phyloP scores from a whole-genome alignment of 1,284 basidiomycete species.

The Earliella scabrosa region DNA sequence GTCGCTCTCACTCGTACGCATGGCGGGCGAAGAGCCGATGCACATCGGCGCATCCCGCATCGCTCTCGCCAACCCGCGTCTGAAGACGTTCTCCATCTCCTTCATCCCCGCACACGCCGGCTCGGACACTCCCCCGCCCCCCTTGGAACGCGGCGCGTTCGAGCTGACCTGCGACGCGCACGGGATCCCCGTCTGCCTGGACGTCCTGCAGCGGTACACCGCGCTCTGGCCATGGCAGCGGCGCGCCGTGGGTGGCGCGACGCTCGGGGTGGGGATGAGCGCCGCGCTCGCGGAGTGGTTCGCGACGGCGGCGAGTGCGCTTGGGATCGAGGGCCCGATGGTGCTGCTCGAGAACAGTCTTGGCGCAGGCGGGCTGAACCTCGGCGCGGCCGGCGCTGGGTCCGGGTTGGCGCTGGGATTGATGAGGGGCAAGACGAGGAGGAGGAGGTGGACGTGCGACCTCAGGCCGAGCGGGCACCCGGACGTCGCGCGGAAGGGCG shows the following conservation, averaged over 20 bases:
- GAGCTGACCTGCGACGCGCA: constrained; percentile 49
- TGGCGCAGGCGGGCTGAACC: not conserved
- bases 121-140: constrained; percentile 37
- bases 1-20: constrained; percentile 63
- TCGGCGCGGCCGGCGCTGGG: constrained; percentile 1
- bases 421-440: constrained; percentile 2
- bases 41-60: constrained; percentile 60
- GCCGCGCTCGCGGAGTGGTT: constrained; percentile 20
- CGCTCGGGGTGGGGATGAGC: not conserved
- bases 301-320: constrained; percentile 16
- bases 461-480: constrained; percentile 50
- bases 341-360: constrained; percentile 12
- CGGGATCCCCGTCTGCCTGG: constrained; percentile 45
- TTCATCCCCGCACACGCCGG: constrained; percentile 51
- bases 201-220: constrained; percentile 52
- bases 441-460: constrained; percentile 45
- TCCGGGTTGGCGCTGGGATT: constrained; percentile 34
- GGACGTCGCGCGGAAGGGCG: constrained; percentile 36
- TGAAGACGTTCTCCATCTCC: constrained; percentile 62
- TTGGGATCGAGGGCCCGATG: constrained; percentile 17
- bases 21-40: constrained; percentile 65
- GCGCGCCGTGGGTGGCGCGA: not conserved
- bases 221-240: constrained; percentile 28
- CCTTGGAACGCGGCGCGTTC: constrained; percentile 52
- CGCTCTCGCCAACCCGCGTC: constrained; percentile 64